phyloP scores from a whole-genome alignment of 495 filamentous ascomycete genomes.

The Saxophila tyrrhenica region DNA sequence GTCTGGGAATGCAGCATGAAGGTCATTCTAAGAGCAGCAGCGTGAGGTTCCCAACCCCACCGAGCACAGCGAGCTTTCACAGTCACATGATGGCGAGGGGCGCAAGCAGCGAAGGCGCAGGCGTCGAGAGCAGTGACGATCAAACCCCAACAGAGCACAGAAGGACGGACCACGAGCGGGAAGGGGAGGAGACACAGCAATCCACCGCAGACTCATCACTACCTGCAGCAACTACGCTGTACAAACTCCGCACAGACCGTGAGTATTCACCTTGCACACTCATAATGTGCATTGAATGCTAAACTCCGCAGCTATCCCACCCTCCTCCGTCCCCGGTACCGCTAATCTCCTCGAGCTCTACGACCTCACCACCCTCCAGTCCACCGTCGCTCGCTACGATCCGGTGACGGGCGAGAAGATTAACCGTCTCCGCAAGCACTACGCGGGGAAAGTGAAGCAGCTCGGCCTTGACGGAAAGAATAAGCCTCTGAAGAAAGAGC shows the following conservation, averaged over 20 bases:
- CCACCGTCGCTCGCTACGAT: constrained; percentile 53
- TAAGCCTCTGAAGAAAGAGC: constrained; percentile 30
- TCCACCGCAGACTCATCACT: neutral
- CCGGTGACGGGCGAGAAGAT: constrained; percentile 58
- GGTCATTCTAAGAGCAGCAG: constrained; percentile 17
- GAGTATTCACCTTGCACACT: constrained; percentile 27
- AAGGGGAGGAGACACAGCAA: constrained; percentile 19
- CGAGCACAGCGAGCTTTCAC: constrained; percentile 26
- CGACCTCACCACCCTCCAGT: constrained; percentile 46
- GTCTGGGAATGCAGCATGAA: constrained; percentile 19
- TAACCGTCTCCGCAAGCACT: constrained; percentile 63
- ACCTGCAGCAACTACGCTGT: constrained; percentile 23
- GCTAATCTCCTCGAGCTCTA: constrained; percentile 56
- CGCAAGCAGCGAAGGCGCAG: constrained; percentile 9
- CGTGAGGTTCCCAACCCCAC: constrained; percentile 34
- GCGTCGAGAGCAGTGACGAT: constrained; percentile 2
- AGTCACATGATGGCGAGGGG: constrained; percentile 5
- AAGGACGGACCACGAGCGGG: constrained; percentile 32
- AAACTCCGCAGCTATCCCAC: constrained; percentile 29
- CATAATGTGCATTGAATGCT: constrained; percentile 18
- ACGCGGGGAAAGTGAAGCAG: constrained; percentile 56
- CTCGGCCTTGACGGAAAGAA: constrained; percentile 53
- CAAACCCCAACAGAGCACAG: constrained; percentile 20
- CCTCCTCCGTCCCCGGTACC: constrained; percentile 43
- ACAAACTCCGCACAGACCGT: constrained; percentile 29